A percentile compares a stretch with the other conserved stretches of the same genome.
Evolutionary conservation across 140 eudicot genomes (phyloP).

Genomic region (Stevia rebaudiana): DNA sequence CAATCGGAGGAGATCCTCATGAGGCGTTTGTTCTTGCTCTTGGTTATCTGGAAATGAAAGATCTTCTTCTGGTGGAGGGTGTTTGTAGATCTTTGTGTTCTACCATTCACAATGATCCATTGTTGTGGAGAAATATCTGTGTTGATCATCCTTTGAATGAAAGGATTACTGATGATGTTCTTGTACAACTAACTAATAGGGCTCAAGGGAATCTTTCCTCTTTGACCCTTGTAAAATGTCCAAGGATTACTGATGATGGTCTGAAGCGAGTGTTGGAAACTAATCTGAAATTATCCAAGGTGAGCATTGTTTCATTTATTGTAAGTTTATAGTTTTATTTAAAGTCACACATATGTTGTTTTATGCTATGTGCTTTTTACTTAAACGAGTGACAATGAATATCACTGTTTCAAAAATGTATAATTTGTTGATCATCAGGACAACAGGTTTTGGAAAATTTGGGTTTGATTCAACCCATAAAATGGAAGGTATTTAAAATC

Average conservation of each 20-base stretch:
- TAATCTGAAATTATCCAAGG: constrained; percentile 66
- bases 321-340: no score
- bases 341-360: not conserved
- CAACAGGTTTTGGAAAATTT: not conserved
- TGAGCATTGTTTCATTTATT: constrained; percentile 19
- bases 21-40: constrained; percentile 60
- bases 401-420: not conserved
- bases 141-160: constrained; percentile 69
- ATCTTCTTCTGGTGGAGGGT: constrained; percentile 55
- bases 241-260: constrained; percentile 70
- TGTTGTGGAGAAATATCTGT: constrained; percentile 61
- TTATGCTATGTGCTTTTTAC: not conserved
- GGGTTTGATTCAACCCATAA: not conserved
- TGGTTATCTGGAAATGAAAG: constrained; percentile 56
- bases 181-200: constrained; percentile 58
- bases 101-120: constrained; percentile 55
- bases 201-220: constrained; percentile 67
- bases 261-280: constrained; percentile 51
- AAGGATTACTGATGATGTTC: constrained; percentile 67
- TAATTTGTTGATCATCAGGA: not conserved
- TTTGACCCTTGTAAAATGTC: constrained; percentile 72
- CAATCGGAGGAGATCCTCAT: constrained; percentile 47
- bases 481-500: not conserved
- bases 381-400: not conserved
- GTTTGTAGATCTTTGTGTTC: constrained; percentile 57